Percentiles rank a stretch among this genome's conserved stretches.
phyloP scores from a whole-genome alignment of 2,329 filamentous ascomycete species.

The Dendryphion nanum region DNA sequence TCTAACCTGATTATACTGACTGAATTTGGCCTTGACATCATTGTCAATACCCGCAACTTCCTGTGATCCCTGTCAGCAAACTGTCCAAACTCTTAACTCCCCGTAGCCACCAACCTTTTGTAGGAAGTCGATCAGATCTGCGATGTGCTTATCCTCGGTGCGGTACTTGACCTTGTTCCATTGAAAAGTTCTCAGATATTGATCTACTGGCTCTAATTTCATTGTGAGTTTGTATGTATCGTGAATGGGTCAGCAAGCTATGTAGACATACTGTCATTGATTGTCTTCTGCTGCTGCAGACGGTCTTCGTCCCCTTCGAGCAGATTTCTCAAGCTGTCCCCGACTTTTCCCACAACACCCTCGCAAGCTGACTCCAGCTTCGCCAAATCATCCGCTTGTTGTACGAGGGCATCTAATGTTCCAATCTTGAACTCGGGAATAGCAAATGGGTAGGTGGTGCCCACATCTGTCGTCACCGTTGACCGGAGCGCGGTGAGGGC shows the following conservation, averaged over 20 bases:
- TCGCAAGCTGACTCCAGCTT: conserved; percentile 83
- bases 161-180: conserved; percentile 99
- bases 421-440: conserved; percentile 98
- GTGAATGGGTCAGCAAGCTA: background rate
- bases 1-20: conserved; percentile 90
- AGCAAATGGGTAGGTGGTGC: conserved; percentile 71
- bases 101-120: conserved; percentile 70
- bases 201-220: conserved; percentile 80
- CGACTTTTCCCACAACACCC: conserved; percentile 81
- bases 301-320: conserved; percentile 83
- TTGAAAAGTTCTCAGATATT: conserved; percentile 82
- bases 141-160: conserved; percentile 83
- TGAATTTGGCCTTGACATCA: conserved; percentile 91
- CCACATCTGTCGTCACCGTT: conserved; percentile 72
- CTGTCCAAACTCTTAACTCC: no score
- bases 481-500: conserved; percentile 73
- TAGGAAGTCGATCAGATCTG: conserved; percentile 80
- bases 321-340: conserved; percentile 77
- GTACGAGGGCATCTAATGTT: conserved; percentile 88
- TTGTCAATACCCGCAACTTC: conserved; percentile 91
- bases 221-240: conserved; percentile 6
- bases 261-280: conserved; percentile 77
- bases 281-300: conserved; percentile 81
- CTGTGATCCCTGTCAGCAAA: conserved; percentile 43
- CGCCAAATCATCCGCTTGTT: conserved; percentile 90